Percentiles rank a stretch among this genome's conserved stretches.
These are phyloP conservation scores for Oryza brachyantha DNA, from an alignment of 176 grass and related monocot genomes.

Conservation along the genomic window DNA sequence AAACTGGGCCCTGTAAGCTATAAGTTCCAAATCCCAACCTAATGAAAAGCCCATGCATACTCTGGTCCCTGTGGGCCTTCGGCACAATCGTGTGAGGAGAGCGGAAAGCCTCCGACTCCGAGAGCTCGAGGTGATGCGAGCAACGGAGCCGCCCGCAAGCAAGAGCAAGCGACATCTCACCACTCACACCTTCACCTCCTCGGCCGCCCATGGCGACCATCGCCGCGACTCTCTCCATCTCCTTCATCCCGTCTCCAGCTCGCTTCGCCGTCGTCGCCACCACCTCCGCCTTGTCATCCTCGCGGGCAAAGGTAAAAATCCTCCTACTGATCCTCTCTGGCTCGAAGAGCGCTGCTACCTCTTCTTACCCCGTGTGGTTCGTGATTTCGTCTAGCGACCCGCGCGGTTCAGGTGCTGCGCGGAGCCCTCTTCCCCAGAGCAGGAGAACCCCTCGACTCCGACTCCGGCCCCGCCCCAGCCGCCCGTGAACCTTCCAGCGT, in stretches of 20 bases:
- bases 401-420: conserved; percentile 48
- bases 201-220: conserved; percentile 51
- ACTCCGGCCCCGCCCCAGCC: neutral
- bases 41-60: no score
- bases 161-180: conserved; percentile 5
- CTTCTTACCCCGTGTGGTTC: neutral
- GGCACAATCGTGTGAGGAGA: no score
- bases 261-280: neutral
- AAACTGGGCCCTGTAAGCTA: no score
- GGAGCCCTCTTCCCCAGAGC: conserved; percentile 33
- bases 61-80: no score
- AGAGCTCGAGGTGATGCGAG: conserved; percentile 17
- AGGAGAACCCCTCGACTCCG: conserved; percentile 3
- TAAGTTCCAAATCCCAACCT: no score
- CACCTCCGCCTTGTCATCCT: neutral
- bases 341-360: neutral
- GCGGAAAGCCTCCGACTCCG: neutral
- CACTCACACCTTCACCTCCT: conserved; percentile 35
- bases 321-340: neutral
- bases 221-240: conserved; percentile 37
- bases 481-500: neutral
- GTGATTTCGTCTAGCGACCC: conserved; percentile 27
- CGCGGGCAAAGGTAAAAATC: conserved; percentile 31
- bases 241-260: conserved; percentile 25
- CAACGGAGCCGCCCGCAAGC: no score